phyloP scores from a whole-genome alignment of 2,329 filamentous ascomycete genomes.

The Fusarium marasasianum region DNA sequence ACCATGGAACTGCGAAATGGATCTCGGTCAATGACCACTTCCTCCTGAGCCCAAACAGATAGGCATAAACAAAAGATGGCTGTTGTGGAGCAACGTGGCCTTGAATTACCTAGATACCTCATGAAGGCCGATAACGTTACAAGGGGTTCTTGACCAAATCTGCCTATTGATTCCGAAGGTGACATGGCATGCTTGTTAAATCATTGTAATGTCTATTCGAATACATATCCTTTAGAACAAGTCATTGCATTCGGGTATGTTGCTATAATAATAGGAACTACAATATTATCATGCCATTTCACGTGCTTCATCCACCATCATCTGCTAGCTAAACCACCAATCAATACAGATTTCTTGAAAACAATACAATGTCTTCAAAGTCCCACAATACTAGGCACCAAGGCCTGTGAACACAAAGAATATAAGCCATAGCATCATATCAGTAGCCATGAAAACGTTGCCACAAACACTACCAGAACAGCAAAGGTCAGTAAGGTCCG shows the following conservation, averaged over 20 bases:
- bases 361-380: background rate
- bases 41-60: background rate
- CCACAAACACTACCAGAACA: background rate
- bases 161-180: background rate
- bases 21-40: too few species aligned
- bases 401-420: background rate
- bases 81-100: too few species aligned
- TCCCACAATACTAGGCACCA: background rate
- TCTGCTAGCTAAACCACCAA: constrained; percentile 23
- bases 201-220: background rate
- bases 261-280: constrained; percentile 30
- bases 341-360: constrained; percentile 18
- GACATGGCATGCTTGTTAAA: background rate
- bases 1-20: background rate
- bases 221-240: background rate
- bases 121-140: background rate
- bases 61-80: background rate
- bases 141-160: background rate
- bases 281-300: constrained; percentile 18
- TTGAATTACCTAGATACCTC: background rate
- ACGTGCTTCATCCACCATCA: constrained; percentile 23
- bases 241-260: background rate
- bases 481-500: background rate
- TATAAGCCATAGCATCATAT: background rate
- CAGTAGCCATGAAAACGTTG: background rate